phyloP scores from a whole-genome alignment of 495 filamentous ascomycete genomes.

The Hypoxylon subgilvum region DNA sequence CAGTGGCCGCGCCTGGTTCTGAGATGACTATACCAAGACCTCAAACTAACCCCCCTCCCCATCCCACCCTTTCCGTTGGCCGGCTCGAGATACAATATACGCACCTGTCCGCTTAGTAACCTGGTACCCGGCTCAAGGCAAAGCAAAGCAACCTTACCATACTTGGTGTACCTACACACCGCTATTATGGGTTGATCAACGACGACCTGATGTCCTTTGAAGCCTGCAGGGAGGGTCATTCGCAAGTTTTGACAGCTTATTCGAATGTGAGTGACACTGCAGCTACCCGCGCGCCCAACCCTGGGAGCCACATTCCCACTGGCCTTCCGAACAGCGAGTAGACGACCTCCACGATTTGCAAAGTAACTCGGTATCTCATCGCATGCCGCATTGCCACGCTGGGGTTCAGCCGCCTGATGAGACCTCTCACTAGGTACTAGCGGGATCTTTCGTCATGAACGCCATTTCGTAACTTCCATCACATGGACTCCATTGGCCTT shows the following conservation, averaged over 20 bases:
- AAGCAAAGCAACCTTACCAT: conserved; percentile 3
- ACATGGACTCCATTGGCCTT: conserved; percentile 26
- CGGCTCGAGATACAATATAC: no score
- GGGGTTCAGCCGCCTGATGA: conserved; percentile 27
- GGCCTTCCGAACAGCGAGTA: conserved; percentile 22
- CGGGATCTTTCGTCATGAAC: conserved; percentile 36
- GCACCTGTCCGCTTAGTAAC: no score
- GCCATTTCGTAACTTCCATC: conserved; percentile 24
- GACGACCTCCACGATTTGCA: conserved; percentile 17
- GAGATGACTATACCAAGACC: conserved; percentile 14
- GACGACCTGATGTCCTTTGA: conserved; percentile 18
- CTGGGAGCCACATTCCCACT: conserved; percentile 16
- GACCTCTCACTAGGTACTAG: conserved; percentile 15
- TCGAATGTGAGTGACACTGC: conserved; percentile 30
- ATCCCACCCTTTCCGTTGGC: no score
- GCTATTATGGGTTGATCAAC: conserved; percentile 25
- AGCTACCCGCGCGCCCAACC: conserved; percentile 19
- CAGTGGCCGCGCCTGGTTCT: conserved; percentile 3
- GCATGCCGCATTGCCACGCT: conserved; percentile 27
- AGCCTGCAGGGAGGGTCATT: conserved; percentile 33
- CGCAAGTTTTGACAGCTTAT: conserved; percentile 26
- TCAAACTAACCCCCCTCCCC: not conserved
- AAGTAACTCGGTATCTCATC: conserved; percentile 16
- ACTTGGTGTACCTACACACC: conserved; percentile 7
- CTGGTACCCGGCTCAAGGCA: conserved; percentile 1